phyloP scores from a whole-genome alignment of 2,329 filamentous ascomycete genomes.

The Pseudogymnoascus sp. region DNA sequence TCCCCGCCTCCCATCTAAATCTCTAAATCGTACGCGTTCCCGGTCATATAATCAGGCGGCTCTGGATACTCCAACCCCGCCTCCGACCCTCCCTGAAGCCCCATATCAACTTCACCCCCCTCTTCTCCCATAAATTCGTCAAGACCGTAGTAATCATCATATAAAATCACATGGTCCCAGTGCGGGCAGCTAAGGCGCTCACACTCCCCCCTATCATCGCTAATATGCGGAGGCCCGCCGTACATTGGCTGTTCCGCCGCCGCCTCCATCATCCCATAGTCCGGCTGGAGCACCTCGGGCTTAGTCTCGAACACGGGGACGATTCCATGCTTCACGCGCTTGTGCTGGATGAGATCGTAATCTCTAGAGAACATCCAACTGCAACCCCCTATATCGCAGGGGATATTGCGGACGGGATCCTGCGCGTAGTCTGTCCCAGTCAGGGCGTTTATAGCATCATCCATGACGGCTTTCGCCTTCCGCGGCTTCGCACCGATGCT shows the following conservation, averaged over 20 bases:
- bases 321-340: constrained; percentile 36
- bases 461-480: constrained; percentile 1
- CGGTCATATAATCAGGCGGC: background rate
- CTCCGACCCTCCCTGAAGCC: background rate
- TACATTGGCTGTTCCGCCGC: background rate
- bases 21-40: background rate
- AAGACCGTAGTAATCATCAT: background rate
- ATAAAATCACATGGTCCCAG: background rate
- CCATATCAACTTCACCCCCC: background rate
- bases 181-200: background rate
- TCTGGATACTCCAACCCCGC: background rate
- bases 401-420: constrained; percentile 37
- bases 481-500: constrained; percentile 27
- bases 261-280: background rate
- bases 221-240: background rate
- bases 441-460: constrained; percentile 37
- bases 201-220: background rate
- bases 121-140: background rate
- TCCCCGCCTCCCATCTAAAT: background rate
- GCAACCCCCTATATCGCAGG: constrained; percentile 44
- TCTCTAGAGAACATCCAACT: constrained; percentile 47
- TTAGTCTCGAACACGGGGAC: background rate
- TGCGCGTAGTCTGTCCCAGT: constrained; percentile 49
- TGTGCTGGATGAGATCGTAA: constrained; percentile 50
- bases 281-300: background rate